phyloP scores from a whole-genome alignment of 306 rosid genomes.

The Gynostemma pentaphyllum region DNA sequence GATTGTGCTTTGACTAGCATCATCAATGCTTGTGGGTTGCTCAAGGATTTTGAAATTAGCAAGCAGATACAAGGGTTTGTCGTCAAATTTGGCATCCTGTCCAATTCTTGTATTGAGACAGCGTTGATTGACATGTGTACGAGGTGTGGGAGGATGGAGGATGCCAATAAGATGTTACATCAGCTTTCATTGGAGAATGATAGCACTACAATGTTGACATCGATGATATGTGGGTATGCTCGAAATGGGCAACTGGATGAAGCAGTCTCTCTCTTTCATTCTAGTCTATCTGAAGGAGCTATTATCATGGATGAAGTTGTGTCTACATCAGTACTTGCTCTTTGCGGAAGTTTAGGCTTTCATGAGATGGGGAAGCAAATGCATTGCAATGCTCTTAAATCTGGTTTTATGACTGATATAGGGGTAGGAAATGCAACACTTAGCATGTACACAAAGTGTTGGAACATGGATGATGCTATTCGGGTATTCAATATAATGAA shows the following conservation, averaged over 20 bases:
- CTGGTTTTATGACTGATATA: slow-evolving; percentile 39
- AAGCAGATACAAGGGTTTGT: slow-evolving; percentile 67
- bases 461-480: slow-evolving; percentile 57
- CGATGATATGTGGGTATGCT: slow-evolving; percentile 68
- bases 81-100: slow-evolving; percentile 50
- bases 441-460: slow-evolving; percentile 80
- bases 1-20: slow-evolving; percentile 54
- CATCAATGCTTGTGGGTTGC: slow-evolving; percentile 56
- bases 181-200: slow-evolving; percentile 41
- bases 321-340: slow-evolving; percentile 41
- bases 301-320: slow-evolving; percentile 59
- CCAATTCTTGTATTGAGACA: slow-evolving; percentile 47
- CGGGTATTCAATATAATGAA: slow-evolving; percentile 38
- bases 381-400: slow-evolving; percentile 51
- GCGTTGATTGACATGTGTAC: slow-evolving; percentile 78
- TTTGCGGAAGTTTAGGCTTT: slow-evolving; percentile 61
- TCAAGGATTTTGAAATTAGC: slow-evolving; percentile 29
- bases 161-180: slow-evolving; percentile 48
- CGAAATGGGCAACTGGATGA: slow-evolving; percentile 43
- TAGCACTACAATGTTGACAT: slow-evolving; percentile 44
- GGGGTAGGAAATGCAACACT: slow-evolving; percentile 62
- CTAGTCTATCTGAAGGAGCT: slow-evolving; percentile 39
- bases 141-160: slow-evolving; percentile 56
- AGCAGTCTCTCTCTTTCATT: slow-evolving; percentile 51
- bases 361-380: slow-evolving; percentile 79